Percentiles rank a stretch among this genome's conserved stretches.
phyloP scores from a whole-genome alignment of 495 filamentous ascomycete species.

The Aspergillus diversus region DNA sequence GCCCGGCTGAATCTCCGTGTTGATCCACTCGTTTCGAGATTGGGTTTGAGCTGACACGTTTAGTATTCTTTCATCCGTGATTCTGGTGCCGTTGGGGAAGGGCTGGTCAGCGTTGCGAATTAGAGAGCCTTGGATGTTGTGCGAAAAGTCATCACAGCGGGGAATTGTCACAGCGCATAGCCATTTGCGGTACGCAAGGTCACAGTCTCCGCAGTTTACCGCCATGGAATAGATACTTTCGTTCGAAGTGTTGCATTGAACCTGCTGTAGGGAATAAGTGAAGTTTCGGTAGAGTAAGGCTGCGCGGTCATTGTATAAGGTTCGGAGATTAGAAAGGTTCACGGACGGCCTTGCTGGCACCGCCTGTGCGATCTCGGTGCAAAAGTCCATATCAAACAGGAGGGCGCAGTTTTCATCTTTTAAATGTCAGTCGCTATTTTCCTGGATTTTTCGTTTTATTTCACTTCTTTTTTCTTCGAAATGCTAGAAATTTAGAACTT shows the following conservation, averaged over 20 bases:
- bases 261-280: conserved; percentile 75
- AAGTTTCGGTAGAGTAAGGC: conserved; percentile 70
- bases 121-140: conserved; percentile 54
- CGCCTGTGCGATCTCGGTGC: conserved; percentile 83
- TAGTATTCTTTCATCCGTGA: conserved; percentile 43
- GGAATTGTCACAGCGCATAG: conserved; percentile 93
- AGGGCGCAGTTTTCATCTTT: conserved; percentile 79
- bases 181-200: conserved; percentile 84
- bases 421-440: too few relatives aligned
- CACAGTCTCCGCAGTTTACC: conserved; percentile 75
- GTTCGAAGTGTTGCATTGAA: conserved; percentile 76
- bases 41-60: conserved; percentile 40
- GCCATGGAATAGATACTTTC: conserved; percentile 79
- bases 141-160: conserved; percentile 81
- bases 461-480: conserved; percentile 24
- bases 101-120: conserved; percentile 67
- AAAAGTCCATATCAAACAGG: conserved; percentile 82
- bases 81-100: conserved; percentile 67
- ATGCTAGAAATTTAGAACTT: conserved; percentile 26
- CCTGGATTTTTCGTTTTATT: conserved; percentile 10
- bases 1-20: conserved; percentile 71
- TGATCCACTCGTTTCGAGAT: conserved; percentile 74
- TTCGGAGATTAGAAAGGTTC: conserved; percentile 52
- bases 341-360: conserved; percentile 74
- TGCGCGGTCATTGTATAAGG: conserved; percentile 72